A percentile compares a stretch with the other conserved stretches of the same genome.
Evolutionary conservation across 2,329 filamentous ascomycete species (phyloP).

Genomic region (Aureobasidium sp.): DNA sequence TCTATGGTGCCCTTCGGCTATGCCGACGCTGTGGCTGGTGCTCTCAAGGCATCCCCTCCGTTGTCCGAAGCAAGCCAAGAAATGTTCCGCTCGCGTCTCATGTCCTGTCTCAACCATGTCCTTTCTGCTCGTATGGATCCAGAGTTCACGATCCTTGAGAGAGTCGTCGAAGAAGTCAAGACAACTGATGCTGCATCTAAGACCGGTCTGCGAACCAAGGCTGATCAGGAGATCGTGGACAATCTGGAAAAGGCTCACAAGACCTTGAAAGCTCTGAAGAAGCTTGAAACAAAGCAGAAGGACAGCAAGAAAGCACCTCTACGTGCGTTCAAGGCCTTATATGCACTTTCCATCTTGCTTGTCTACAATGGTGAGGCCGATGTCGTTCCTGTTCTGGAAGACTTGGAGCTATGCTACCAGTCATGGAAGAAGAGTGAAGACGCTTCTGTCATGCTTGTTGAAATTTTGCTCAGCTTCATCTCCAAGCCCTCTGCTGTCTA

Average conservation of each 20-base stretch:
- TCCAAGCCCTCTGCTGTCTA: constrained; percentile 78
- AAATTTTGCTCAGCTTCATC: constrained; percentile 83
- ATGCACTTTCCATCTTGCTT: constrained; percentile 77
- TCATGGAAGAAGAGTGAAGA: constrained; percentile 40
- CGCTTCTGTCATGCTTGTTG: constrained; percentile 64
- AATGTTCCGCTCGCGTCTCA: constrained; percentile 47
- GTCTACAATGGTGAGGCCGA: constrained; percentile 86
- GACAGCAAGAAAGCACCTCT: constrained; percentile 33
- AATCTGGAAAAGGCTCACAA: constrained; percentile 21
- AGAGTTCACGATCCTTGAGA: constrained; percentile 4
- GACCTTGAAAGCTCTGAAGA: constrained; percentile 18
- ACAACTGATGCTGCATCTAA: background rate
- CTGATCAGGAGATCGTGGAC: constrained; percentile 14
- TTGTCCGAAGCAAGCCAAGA: constrained; percentile 41
- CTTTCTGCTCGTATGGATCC: constrained; percentile 24
- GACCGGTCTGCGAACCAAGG: constrained; percentile 6
- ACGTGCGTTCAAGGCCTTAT: constrained; percentile 68
- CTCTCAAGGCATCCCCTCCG: constrained; percentile 23
- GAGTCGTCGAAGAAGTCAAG: constrained; percentile 3
- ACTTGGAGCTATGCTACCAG: constrained; percentile 70
- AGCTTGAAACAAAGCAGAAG: constrained; percentile 21
- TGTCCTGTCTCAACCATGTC: constrained; percentile 46
- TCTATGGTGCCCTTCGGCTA: constrained; percentile 31
- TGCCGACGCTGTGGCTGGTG: constrained; percentile 14
- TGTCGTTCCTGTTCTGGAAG: constrained; percentile 70